These are phyloP conservation scores for Talaromyces sp. DNA, from an alignment of 2,329 filamentous ascomycete species.

Conservation along the genomic window DNA sequence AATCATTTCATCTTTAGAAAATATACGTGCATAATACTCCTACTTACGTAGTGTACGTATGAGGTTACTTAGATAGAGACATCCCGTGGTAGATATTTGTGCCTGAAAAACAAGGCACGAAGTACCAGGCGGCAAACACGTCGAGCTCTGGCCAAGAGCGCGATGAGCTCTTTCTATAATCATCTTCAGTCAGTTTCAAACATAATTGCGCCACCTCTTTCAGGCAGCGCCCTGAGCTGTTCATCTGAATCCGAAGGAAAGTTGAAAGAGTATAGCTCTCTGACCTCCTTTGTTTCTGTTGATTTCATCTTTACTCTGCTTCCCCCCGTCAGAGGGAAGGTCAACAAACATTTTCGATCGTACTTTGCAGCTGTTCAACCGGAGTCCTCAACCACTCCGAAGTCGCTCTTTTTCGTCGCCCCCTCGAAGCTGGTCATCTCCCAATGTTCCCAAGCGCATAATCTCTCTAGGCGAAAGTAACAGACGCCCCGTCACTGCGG, in stretches of 20 bases:
- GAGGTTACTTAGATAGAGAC: not conserved
- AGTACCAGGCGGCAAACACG: slow-evolving; percentile 5
- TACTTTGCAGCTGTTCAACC: slow-evolving; percentile 39
- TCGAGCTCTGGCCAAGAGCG: slow-evolving; percentile 9
- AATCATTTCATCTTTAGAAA: not conserved
- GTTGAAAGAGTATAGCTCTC: not conserved
- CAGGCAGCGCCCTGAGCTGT: not conserved
- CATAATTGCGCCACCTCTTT: slow-evolving; percentile 22
- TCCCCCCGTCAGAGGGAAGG: slow-evolving; percentile 25
- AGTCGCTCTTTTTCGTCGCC: slow-evolving; percentile 42
- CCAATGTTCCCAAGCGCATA: slow-evolving; percentile 38
- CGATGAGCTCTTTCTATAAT: slow-evolving; percentile 23
- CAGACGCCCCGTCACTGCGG: slow-evolving; percentile 37
- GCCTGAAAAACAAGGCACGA: slow-evolving; percentile 5
- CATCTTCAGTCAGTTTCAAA: slow-evolving; percentile 13
- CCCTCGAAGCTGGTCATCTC: slow-evolving; percentile 31
- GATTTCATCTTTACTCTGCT: slow-evolving; percentile 17
- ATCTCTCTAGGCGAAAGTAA: slow-evolving; percentile 33
- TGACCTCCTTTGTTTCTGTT: slow-evolving; percentile 2
- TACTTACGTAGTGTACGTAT: not conserved
- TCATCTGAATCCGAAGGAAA: slow-evolving; percentile 9
- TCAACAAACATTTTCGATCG: slow-evolving; percentile 45
- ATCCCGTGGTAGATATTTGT: not conserved
- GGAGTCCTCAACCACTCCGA: slow-evolving; percentile 42
- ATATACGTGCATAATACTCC: no score